phyloP scores from a whole-genome alignment of 2,329 filamentous ascomycete species.

The Microcyclospora pomicola region DNA sequence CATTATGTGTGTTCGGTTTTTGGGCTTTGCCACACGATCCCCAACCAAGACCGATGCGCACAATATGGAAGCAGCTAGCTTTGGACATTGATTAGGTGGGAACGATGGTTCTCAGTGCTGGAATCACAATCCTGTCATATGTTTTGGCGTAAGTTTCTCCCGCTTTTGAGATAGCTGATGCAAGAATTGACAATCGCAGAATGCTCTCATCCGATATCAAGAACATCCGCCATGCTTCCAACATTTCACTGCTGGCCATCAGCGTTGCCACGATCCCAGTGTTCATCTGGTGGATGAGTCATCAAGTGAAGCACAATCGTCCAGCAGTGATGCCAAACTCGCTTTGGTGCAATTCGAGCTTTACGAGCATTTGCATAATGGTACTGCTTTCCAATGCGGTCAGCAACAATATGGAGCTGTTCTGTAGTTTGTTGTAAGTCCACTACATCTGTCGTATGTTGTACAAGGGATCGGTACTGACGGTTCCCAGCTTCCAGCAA shows the following conservation, averaged over 20 bases:
- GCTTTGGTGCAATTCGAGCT: conserved; percentile 44
- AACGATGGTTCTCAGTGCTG: conserved; percentile 31
- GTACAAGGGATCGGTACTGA: too few species aligned
- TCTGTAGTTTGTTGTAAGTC: conserved; percentile 23
- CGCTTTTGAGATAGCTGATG: too few species aligned
- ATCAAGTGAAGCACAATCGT: conserved; percentile 30
- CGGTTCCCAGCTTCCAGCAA: conserved; percentile 9
- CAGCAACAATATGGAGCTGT: conserved; percentile 24
- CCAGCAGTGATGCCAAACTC: conserved; percentile 50
- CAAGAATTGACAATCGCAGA: too few species aligned
- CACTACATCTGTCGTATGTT: too few species aligned
- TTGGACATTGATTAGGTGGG: conserved; percentile 42
- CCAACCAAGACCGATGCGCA: conserved; percentile 10
- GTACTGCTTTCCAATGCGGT: conserved; percentile 28
- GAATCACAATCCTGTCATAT: conserved; percentile 38
- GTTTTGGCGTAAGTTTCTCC: conserved; percentile 11
- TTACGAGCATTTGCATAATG: conserved; percentile 40
- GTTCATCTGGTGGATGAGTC: conserved; percentile 43
- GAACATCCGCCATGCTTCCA: conserved; percentile 7
- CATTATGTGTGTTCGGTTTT: conserved; percentile 25
- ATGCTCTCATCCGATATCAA: conserved; percentile 7
- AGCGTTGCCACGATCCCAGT: conserved; percentile 30
- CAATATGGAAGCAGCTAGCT: conserved; percentile 17
- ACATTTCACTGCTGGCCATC: conserved; percentile 30
- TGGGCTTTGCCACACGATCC: conserved; percentile 26